Base-by-base conservation (phyloP, 495 filamentous ascomycete genomes). In the Saxispiralis lemnorum region DNA sequence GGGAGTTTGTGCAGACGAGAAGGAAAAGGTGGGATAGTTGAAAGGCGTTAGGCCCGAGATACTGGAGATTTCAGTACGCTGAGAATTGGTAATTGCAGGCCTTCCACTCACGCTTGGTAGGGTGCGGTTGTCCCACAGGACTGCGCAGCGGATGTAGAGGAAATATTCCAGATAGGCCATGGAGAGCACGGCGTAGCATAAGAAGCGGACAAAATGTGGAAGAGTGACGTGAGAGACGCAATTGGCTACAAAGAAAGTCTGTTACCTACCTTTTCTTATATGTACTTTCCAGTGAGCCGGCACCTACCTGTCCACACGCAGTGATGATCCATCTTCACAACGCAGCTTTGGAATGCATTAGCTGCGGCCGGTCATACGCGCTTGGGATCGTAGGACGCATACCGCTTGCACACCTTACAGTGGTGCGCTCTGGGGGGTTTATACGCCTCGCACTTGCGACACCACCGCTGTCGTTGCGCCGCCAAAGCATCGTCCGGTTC, bases 301-400 rank as follows among this genome's bases (percentile, higher is more conserved):
- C 7, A 33, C 46, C 50, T 53, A 53, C 66, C 63, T 1, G 86
- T 95, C 89, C 89, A 97, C 0, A 89, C 87, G 56, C 89, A 97
- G 63, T 97, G 89, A 61, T 97, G 89, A 66, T 97, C 89, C 92
- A 97, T 96, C 58, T 83, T 86, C 1, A 86, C 81, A 46, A 96
- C 78, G 61, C 89, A 97, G 59, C 79, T 84, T 43, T 18, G 34
- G 17, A 13, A 43, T 33, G 33, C 19, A 41, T 41, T 37, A 46
- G 44, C 12, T 7, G 17, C n/a, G 2, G 28, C 30, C 7, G 4
- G 5, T 28, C 9, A 28, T 28, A 28, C 9, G 5, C 5, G 9
- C 9, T 28, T 9, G 9, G 5, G 4, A 9, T 9, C 24, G 24
- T 2, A 21, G 12, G 19, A 17, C 9, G n/a, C 49, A 38, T 21